Base-by-base conservation (phyloP, 108 stramenopile species). In the Pelagomonas calceolata region DNA sequence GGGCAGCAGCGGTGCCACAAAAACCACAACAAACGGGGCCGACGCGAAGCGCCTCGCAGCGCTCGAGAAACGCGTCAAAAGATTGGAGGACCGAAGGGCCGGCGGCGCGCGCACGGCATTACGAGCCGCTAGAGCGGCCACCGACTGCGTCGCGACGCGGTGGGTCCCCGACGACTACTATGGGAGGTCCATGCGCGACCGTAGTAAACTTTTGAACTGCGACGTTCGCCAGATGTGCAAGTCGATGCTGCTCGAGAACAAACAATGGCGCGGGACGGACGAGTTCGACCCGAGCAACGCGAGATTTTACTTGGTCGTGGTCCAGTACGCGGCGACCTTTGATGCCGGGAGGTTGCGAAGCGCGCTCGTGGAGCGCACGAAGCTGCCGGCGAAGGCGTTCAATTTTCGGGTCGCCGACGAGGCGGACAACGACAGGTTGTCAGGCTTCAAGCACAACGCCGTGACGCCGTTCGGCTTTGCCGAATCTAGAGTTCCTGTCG, bases 371-470 rank as follows among this genome's bases (percentile, higher is more conserved):
- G 64, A 64, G 0, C 29, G 65, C 0, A 32, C 36, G 36, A 33
- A 21, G 21, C 71, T 64, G 35, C 26, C 71, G 29, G 66, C 65
- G 71, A 26, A 9, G 32, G 32, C 26, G 30, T 72, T 44, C 71
- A 72, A 43, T 36, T 66, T 72, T 18, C 32, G 71, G 1, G 64
- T 44, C 65, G 71, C 71, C 31, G 65, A 64, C 32, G 64, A 64
- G 34, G 71, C 32, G 18, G 33, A 32, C 29, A 64, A 32, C 12
- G 65, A 21, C 29, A 65, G 4, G 64, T 26, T 72, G 4, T 64
- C 32, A 15, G 71, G 71, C 32, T 72, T 72, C 33, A 65, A 72
- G 65, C 71, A 72, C 71, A 72, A 72, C 39, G 71, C 71, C 37
- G 35, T 72, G 30, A 32, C 71, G 30, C 71, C 71, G 15, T 30